Percentiles rank a stretch among this genome's conserved stretches.
phyloP scores from a whole-genome alignment of 768 basidiomycete genomes.

The Tulasnella sp. region DNA sequence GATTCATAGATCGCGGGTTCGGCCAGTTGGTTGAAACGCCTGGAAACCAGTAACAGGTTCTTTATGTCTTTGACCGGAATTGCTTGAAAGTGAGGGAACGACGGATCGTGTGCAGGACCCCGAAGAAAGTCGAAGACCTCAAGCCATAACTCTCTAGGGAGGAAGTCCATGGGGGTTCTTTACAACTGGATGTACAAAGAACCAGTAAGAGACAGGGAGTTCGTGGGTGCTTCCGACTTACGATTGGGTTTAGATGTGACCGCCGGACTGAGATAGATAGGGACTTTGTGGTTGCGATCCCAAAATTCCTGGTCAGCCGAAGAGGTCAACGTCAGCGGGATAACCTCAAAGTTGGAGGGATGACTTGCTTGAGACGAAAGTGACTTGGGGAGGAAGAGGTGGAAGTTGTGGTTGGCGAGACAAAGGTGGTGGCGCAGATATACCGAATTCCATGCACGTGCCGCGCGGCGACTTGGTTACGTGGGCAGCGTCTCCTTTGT shows the following conservation, averaged over 20 bases:
- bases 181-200: background rate
- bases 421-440: background rate
- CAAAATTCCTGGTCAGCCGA: background rate
- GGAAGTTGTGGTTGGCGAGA: background rate
- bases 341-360: background rate
- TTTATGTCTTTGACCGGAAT: background rate
- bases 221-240: background rate
- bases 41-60: background rate
- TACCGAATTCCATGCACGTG: slow-evolving; percentile 3
- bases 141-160: slow-evolving; percentile 1
- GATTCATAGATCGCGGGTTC: background rate
- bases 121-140: slow-evolving; percentile 3
- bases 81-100: background rate
- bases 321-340: background rate
- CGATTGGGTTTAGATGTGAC: background rate
- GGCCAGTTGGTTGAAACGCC: background rate
- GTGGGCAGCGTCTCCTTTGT: background rate
- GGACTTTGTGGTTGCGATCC: background rate
- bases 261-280: background rate
- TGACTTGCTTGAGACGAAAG: background rate
- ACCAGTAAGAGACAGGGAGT: background rate
- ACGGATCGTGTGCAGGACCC: background rate
- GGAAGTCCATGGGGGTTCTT: background rate
- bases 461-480: background rate
- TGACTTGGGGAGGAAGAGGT: background rate